Percentiles rank a stretch among this genome's conserved stretches.
These are phyloP conservation scores for Paramecium tetraurelia DNA, from an alignment of 73 alveolate species.

Conservation along the genomic window DNA sequence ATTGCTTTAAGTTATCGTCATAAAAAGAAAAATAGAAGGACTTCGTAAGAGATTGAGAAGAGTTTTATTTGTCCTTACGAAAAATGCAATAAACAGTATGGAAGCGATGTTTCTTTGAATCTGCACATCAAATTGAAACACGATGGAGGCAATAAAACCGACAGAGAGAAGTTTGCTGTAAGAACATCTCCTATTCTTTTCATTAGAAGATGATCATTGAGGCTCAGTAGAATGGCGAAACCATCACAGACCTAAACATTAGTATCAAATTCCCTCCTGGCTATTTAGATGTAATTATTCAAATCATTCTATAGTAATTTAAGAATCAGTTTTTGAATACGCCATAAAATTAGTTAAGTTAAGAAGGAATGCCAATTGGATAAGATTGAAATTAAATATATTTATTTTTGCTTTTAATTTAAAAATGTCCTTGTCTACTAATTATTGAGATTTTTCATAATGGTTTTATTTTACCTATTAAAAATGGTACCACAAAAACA, in stretches of 20 bases:
- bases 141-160: constrained; percentile 84
- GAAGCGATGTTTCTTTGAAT: constrained; percentile 80
- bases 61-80: constrained; percentile 73
- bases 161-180: constrained; percentile 82
- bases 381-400: neutral
- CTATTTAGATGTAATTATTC: constrained; percentile 33
- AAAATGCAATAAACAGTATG: constrained; percentile 74
- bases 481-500: too few species aligned
- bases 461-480: neutral
- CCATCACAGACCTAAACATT: constrained; percentile 40
- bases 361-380: neutral
- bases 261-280: constrained; percentile 63
- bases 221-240: constrained; percentile 57
- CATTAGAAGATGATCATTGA: constrained; percentile 48
- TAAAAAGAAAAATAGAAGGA: constrained; percentile 79
- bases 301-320: neutral
- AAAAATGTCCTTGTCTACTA: neutral
- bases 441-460: neutral
- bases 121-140: constrained; percentile 78
- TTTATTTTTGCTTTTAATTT: neutral
- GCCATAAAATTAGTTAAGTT: neutral
- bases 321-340: neutral
- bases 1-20: constrained; percentile 20
- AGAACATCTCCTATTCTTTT: neutral
- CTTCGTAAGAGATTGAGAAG: constrained; percentile 73